These are phyloP conservation scores for Asterella californica DNA, from an alignment of 225 moss, liverwort and hornwort species.

Conservation along the genomic window DNA sequence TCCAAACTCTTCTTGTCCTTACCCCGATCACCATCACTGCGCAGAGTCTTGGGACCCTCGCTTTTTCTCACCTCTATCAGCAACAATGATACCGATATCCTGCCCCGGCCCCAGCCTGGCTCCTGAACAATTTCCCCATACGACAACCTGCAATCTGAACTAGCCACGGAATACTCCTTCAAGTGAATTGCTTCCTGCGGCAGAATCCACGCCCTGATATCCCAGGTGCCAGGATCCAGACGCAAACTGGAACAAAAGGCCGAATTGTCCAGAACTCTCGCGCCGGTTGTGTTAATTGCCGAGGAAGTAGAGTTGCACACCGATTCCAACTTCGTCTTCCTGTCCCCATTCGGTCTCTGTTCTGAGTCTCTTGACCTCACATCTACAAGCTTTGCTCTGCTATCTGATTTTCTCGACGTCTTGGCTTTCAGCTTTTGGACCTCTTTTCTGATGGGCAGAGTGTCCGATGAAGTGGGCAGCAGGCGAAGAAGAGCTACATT, in stretches of 20 bases:
- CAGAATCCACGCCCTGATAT: constrained; percentile 31
- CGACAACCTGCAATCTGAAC: not conserved
- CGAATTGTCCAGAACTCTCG: not conserved
- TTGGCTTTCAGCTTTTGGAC: not conserved
- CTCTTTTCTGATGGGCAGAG: not conserved
- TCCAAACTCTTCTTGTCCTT: constrained; percentile 1
- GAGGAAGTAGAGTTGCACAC: not conserved
- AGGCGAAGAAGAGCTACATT: constrained; percentile 83
- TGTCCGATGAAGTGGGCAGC: constrained; percentile 32
- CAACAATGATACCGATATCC: constrained; percentile 21
- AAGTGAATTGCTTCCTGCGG: constrained; percentile 28
- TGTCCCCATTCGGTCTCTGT: not conserved
- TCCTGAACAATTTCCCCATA: constrained; percentile 28
- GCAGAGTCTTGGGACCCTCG: not conserved
- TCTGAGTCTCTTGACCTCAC: not conserved
- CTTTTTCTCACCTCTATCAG: constrained; percentile 7
- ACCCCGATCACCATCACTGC: not conserved
- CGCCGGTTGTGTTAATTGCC: not conserved
- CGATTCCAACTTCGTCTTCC: not conserved
- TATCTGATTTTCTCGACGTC: not conserved
- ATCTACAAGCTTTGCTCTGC: not conserved
- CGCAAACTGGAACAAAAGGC: constrained; percentile 21
- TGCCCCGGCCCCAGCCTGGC: constrained; percentile 13
- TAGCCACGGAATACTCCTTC: not conserved
- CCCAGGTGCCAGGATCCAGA: constrained; percentile 1